These are phyloP conservation scores for Lasiodiplodia hormozganensis DNA, from an alignment of 2,329 filamentous ascomycete species.

Conservation along the genomic window DNA sequence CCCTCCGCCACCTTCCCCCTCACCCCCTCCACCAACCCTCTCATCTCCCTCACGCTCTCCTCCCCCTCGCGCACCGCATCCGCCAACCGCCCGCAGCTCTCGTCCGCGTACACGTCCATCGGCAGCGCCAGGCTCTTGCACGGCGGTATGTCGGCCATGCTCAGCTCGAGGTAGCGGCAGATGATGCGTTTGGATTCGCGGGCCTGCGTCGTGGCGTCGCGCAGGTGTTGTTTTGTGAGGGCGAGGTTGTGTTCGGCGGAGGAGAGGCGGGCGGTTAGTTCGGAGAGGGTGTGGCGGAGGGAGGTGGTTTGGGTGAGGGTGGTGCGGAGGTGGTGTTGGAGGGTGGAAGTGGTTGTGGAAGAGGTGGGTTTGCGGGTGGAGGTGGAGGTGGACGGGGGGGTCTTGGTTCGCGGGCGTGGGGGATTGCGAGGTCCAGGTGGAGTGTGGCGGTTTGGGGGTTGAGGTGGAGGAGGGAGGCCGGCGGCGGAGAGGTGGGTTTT, in stretches of 20 bases:
- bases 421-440: no score
- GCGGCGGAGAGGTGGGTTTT: no score
- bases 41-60: neutral
- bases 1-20: neutral
- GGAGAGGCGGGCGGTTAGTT: neutral
- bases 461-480: no score
- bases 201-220: neutral
- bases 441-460: no score
- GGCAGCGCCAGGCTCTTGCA: constrained; percentile 5
- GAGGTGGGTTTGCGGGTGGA: no score
- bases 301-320: no score
- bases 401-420: no score
- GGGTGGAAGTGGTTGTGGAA: no score
- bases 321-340: no score
- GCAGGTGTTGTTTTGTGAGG: neutral
- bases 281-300: neutral
- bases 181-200: constrained; percentile 2
- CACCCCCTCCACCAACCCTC: neutral
- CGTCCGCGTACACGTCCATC: constrained; percentile 1
- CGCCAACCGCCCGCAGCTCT: neutral
- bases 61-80: neutral
- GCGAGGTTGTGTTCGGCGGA: neutral
- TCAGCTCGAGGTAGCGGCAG: constrained; percentile 15
- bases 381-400: neutral
- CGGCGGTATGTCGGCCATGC: neutral